A percentile compares a stretch with the other conserved stretches of the same genome.
Conservation (phyloP, 192 early-diverging fungal genomes). For the Podila epicladia region DNA sequence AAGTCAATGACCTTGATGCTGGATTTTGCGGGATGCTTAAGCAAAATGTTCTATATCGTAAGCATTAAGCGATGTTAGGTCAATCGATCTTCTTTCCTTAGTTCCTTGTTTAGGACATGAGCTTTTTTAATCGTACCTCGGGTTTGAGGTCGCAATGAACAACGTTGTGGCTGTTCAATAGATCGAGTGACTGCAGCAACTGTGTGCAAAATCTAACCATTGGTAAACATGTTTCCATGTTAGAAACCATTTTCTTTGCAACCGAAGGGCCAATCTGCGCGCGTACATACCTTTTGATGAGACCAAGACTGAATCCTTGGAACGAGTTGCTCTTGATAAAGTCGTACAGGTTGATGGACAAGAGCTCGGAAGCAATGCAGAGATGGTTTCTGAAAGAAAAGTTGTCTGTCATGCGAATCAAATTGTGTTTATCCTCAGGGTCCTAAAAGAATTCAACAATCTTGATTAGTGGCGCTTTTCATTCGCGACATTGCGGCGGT, state of each 20-base stretch:
- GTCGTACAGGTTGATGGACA: conserved; percentile 96
- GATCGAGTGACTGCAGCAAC: conserved; percentile 79
- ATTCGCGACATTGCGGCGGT: neutral
- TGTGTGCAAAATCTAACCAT: conserved; percentile 75
- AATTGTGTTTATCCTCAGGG: conserved; percentile 78
- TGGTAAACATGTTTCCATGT: conserved; percentile 12
- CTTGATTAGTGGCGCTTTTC: too few species aligned
- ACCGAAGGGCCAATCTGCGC: too few species aligned
- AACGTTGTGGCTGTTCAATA: conserved; percentile 76
- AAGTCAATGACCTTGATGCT: conserved; percentile 98
- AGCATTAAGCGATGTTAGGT: neutral
- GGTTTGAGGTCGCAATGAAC: conserved; percentile 98
- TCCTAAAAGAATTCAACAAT: conserved; percentile 65
- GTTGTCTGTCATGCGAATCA: conserved; percentile 87
- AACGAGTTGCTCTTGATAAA: conserved; percentile 93
- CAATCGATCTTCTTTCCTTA: neutral
- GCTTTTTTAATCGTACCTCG: conserved; percentile 65
- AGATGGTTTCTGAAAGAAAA: conserved; percentile 96
- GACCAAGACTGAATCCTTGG: conserved; percentile 79
- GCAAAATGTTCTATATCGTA: conserved; percentile 73
- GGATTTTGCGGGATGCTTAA: conserved; percentile 72
- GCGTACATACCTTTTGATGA: conserved; percentile 64
- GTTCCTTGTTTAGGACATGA: conserved; percentile 8
- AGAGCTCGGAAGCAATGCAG: conserved; percentile 93
- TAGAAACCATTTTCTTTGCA: neutral